Base-by-base conservation (phyloP, 805 yeast species). In the Candida multigemmis region DNA sequence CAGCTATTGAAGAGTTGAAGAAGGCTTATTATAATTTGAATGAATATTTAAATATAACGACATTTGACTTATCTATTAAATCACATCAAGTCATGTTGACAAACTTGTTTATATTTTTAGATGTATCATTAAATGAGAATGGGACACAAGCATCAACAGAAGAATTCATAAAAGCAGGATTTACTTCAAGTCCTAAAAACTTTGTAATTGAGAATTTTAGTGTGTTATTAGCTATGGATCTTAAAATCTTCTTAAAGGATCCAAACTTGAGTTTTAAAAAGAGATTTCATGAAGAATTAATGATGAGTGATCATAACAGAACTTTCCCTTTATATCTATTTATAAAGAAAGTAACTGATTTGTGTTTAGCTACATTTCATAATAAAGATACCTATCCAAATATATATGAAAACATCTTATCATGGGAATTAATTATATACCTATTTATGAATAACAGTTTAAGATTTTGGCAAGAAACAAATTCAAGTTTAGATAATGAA, bases 401-500 rank as follows among this genome's bases (percentile, higher is more conserved):
- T 14, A 48, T 74, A 23, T 56, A 52, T 22, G 45, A 46, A 10
- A 50, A 60, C 13, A 54, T 68, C 22, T 64, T 63, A 34, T 53
- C 61, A 26, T 71, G 78, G 63, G 77, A 69, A 29, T 39, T 67
- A 14, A 51, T 81, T 42, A 70, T 73, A 26, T 74, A 67, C 42
- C 56, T 62, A 18, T 61, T 77, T 12, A 68, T 79, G 68, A 59
- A 64, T 20, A 69, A 70, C 34, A 63, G 77, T 29, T 54, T 79
- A 38, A 62, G 65, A 21, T 55, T 78, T 22, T 81, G 91, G 89
- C 71, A 68, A 34, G 70, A 64, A 26, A 70, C 87, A 1, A 60
- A 60, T 20, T 78, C 84, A 1, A 50, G 44, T 29, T 42, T 53
- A 30, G 53, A 48, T 15, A 59, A 59, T 24, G 35, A 38, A 0